phyloP scores from a whole-genome alignment of 2,329 filamentous ascomycete species.

The Beauveria scarabaeidicola region DNA sequence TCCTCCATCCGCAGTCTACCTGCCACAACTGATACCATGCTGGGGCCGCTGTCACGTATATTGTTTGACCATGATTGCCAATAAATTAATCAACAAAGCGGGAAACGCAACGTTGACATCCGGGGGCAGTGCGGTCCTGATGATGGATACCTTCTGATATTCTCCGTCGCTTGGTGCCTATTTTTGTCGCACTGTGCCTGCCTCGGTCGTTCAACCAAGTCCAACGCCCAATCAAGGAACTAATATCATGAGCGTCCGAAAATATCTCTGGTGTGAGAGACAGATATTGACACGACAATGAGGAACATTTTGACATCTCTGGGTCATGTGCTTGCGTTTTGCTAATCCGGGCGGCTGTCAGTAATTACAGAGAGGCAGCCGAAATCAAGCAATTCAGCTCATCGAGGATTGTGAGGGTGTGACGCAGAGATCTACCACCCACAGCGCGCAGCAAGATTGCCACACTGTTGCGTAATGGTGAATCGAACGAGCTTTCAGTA shows the following conservation, averaged over 20 bases:
- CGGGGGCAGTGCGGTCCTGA: not conserved
- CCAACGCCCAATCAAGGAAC: not conserved
- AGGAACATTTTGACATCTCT: not conserved
- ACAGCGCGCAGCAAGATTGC: not conserved
- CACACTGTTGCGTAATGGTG: not conserved
- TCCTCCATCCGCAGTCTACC: not conserved
- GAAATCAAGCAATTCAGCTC: slow-evolving; percentile 8
- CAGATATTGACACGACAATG: not conserved
- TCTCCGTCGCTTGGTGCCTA: not conserved
- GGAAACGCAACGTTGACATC: not conserved
- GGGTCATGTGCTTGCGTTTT: not conserved
- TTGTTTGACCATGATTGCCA: slow-evolving; percentile 9
- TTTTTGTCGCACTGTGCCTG: not conserved
- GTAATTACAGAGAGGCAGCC: not conserved
- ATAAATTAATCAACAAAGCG: not conserved
- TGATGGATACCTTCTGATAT: not conserved
- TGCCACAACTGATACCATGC: not conserved
- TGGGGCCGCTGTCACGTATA: not conserved
- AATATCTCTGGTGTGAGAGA: not conserved
- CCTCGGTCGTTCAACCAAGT: not conserved
- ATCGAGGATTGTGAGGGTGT: not conserved
- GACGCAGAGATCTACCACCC: not conserved
- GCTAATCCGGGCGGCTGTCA: not conserved
- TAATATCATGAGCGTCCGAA: not conserved
- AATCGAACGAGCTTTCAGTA: not conserved